Conservation (phyloP, 2,329 filamentous ascomycete genomes). For the Fusarium xyrophilum region DNA sequence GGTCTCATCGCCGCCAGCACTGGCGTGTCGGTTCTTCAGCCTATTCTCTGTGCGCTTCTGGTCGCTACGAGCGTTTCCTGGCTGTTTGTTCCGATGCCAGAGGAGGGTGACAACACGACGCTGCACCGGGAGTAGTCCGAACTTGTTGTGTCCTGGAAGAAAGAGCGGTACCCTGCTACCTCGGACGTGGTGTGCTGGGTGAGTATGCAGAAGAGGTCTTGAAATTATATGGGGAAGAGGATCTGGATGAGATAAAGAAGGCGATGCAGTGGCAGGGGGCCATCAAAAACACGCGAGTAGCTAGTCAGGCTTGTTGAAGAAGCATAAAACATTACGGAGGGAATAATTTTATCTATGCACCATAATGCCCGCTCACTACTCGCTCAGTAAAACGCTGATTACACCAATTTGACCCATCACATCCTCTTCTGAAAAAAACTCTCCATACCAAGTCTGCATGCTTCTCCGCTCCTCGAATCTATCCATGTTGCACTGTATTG, state of each 20-base stretch:
- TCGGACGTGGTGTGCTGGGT: not conserved
- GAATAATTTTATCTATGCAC: not conserved
- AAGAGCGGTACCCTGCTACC: not conserved
- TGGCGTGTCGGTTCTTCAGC: conserved; percentile 59
- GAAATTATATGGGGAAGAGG: not conserved
- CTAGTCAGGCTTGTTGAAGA: not conserved
- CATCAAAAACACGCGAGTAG: not conserved
- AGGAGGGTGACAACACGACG: conserved; percentile 41
- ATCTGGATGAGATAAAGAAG: not conserved
- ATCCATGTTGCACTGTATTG: not conserved
- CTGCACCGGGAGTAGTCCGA: conserved; percentile 46
- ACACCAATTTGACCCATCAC: not conserved
- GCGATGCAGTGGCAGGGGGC: not conserved
- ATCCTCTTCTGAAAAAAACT: not conserved
- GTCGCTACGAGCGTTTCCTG: conserved; percentile 55
- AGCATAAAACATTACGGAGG: not conserved
- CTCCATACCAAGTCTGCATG: not conserved
- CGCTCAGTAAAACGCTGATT: not conserved
- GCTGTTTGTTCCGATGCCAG: conserved; percentile 52
- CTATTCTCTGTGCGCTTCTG: conserved; percentile 57
- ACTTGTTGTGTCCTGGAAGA: not conserved
- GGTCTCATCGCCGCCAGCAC: conserved; percentile 56
- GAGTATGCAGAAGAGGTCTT: not conserved
- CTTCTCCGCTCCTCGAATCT: not conserved
- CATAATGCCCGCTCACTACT: not conserved